Conservation (phyloP, 768 basidiomycete genomes). For the Suillus discolor region DNA sequence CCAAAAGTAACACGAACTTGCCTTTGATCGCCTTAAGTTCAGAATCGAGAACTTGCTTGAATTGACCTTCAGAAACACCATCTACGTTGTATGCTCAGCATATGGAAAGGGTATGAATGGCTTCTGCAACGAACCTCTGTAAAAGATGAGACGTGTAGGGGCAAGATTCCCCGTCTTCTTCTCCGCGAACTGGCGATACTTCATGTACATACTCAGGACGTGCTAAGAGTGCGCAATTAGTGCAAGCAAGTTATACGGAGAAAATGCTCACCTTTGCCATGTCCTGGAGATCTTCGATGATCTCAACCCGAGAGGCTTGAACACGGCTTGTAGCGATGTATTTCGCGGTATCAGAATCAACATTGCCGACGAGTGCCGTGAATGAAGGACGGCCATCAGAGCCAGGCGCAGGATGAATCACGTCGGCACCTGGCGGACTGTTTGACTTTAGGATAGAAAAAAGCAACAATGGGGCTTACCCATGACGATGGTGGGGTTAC, state of each 20-base stretch:
- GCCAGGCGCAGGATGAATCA: constrained; percentile 82
- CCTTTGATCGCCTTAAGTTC: constrained; percentile 66
- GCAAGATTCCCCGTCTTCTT: constrained; percentile 41
- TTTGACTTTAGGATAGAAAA: neutral
- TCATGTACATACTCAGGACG: constrained; percentile 57
- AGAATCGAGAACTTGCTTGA: constrained; percentile 49
- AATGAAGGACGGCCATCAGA: constrained; percentile 80
- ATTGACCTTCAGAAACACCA: constrained; percentile 61
- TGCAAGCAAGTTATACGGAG: neutral
- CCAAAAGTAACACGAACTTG: constrained; percentile 27
- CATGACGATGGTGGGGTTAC: constrained; percentile 79
- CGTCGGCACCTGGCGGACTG: constrained; percentile 63
- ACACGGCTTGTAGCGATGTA: constrained; percentile 65
- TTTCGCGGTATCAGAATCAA: constrained; percentile 76
- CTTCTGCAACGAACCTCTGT: constrained; percentile 52
- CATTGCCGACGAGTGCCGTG: constrained; percentile 77
- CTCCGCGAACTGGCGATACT: constrained; percentile 58
- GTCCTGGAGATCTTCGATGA: constrained; percentile 67
- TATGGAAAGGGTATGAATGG: neutral
- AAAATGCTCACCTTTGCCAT: constrained; percentile 57
- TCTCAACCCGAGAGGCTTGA: constrained; percentile 71
- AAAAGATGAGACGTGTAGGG: constrained; percentile 79
- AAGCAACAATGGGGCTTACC: constrained; percentile 42
- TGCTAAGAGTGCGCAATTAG: constrained; percentile 39
- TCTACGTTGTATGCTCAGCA: constrained; percentile 32